Conservation (phyloP, 371 early-diverging fungal species). For the Capniomyces stellatus region DNA sequence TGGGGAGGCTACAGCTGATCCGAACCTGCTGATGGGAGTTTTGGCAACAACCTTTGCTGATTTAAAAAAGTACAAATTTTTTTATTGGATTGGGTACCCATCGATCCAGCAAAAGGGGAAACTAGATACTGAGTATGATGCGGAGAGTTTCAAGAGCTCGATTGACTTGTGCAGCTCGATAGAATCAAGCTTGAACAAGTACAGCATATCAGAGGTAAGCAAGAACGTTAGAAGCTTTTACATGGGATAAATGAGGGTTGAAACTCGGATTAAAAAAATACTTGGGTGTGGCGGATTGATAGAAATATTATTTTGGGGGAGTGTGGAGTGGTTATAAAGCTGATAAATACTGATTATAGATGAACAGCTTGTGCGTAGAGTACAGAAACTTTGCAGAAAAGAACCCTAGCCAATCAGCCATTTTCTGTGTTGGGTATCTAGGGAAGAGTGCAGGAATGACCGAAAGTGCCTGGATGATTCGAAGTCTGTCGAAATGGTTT, state of each 20-base stretch:
- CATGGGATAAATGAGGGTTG: too few relatives aligned
- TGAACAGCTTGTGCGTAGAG: constrained; percentile 6
- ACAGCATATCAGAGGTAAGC: not conserved
- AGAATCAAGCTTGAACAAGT: not conserved
- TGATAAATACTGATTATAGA: too few relatives aligned
- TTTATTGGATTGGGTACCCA: constrained; percentile 87
- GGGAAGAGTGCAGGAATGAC: too few relatives aligned
- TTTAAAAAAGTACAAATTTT: constrained; percentile 79
- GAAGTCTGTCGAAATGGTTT: too few relatives aligned
- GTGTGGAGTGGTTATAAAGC: not conserved
- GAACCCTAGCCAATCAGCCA: not conserved
- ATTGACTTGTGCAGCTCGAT: not conserved
- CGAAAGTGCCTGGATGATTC: too few relatives aligned
- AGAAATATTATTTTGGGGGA: not conserved
- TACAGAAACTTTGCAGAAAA: constrained; percentile 2
- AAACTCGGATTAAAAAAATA: too few relatives aligned
- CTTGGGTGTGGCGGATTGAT: too few relatives aligned
- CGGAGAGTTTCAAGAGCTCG: too few relatives aligned
- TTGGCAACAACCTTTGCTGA: constrained; percentile 74
- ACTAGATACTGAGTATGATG: constrained; percentile 1
- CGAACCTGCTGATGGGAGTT: constrained; percentile 43
- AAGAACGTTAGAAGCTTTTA: too few relatives aligned
- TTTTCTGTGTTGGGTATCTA: not conserved
- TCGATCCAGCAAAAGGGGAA: constrained; percentile 28
- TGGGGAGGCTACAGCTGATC: constrained; percentile 40